Conservation (phyloP, 306 rosid genomes). For the Nissolia schottii region DNA sequence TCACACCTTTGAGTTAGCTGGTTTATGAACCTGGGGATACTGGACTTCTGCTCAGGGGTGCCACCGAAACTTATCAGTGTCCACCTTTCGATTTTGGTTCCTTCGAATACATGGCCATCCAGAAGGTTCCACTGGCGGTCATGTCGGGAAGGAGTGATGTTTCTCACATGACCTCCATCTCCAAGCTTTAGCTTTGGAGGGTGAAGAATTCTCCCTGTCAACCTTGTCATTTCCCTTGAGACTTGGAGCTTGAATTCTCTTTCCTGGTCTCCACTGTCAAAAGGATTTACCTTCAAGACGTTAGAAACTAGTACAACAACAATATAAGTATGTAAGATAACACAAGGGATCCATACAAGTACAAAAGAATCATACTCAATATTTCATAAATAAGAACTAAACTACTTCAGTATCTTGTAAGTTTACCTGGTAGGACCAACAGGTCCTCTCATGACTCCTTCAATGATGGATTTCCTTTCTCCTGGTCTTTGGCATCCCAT, state of each 20-base stretch:
- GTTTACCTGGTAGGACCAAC: conserved; percentile 86
- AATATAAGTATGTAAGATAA: background rate
- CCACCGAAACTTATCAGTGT: conserved; percentile 88
- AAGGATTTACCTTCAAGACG: conserved; percentile 15
- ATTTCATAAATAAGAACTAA: conserved; percentile 13
- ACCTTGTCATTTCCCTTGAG: conserved; percentile 79
- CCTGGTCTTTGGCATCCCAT: conserved; percentile 95
- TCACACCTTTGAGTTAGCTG: conserved; percentile 83
- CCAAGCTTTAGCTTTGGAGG: conserved; percentile 98
- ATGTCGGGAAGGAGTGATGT: conserved; percentile 72
- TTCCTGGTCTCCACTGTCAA: conserved; percentile 73
- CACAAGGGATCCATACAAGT: conserved; percentile 13
- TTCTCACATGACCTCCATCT: conserved; percentile 75
- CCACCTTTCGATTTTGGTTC: conserved; percentile 89
- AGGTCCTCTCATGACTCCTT: conserved; percentile 78
- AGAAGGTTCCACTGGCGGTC: conserved; percentile 95
- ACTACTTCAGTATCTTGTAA: background rate
- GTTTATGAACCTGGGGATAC: conserved; percentile 66
- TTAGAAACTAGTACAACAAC: conserved; percentile 18
- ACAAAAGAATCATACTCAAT: conserved; percentile 1
- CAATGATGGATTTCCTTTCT: conserved; percentile 78
- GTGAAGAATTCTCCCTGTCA: conserved; percentile 83
- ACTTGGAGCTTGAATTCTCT: conserved; percentile 78
- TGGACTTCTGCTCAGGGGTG: conserved; percentile 66
- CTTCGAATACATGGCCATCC: conserved; percentile 86